Evolutionary conservation across 1,139 yeast genomes (phyloP), one percentile per base, ranked within the genome.

Genomic region (Kodamaea sp.): DNA sequence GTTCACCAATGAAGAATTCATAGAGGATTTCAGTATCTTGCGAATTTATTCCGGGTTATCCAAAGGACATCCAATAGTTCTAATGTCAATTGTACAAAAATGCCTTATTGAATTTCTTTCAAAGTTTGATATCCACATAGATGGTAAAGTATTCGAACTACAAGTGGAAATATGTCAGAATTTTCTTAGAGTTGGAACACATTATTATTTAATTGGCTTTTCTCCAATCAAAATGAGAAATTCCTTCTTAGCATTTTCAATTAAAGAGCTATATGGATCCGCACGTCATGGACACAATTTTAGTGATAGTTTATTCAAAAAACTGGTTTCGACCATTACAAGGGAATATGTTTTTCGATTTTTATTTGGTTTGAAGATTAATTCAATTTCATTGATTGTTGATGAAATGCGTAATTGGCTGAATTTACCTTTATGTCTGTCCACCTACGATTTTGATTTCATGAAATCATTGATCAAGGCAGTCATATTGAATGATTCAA

Each of bases 11-110:
- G 27, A 53, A 53, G 35, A 31, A 38, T 52, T 34, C 34, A 35
- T 55, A 8, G 68, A 65, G 41, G 67, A 63, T 44, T 57, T 53
- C 38, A 58, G 58, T 36, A 40, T 66, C 8, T 36, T 62, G 8
- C 45, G 67, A 27, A 40, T 65, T 5, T 63, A 63, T 37, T 42
- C 61, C 8, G 60, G 60, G 8, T 43, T 47, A 22, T 47, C 52
- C 6, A 53, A 47, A 37, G 68, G 68, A 1, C 58, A 55, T 36
- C 56, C 55, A 0, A 32, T 49, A 29, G 25, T 62, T 10, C 32
- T 60, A 6, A 41, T 51, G 49, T 41, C 61, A 0, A 53, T 63
- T 11, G 31, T 62, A 4, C 42, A 52, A n/a, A 57, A 58, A 37
- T 46, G 53, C 2, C 11, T 60, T 5, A 26, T 46, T 24, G 53